Percentiles rank a stretch among this genome's conserved stretches.
Evolutionary conservation across 306 rosid species (phyloP).

Genomic region (Dryas drummondii): DNA sequence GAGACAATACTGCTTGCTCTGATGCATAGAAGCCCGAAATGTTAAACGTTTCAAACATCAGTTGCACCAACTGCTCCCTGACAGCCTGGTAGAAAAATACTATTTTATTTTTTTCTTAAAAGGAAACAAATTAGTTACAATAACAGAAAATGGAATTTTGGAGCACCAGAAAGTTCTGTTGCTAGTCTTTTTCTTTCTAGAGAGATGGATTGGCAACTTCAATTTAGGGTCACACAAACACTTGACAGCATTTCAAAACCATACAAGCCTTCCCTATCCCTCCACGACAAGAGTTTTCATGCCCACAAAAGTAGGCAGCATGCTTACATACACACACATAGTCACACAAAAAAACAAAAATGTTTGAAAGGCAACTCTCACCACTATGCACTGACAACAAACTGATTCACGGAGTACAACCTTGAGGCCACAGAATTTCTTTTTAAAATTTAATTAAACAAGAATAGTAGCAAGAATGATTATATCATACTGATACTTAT

Average conservation of each 20-base stretch:
- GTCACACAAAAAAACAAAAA: background rate
- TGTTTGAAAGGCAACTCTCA: background rate
- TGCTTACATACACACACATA: background rate
- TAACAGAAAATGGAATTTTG: background rate
- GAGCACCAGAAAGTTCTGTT: background rate
- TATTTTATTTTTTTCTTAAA: slow-evolving; percentile 14
- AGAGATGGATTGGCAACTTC: background rate
- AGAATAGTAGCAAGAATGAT: background rate
- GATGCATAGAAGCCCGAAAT: slow-evolving; percentile 99
- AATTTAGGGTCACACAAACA: background rate
- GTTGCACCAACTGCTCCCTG: slow-evolving; percentile 93
- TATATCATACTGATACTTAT: background rate
- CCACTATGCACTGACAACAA: background rate
- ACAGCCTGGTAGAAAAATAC: slow-evolving; percentile 56
- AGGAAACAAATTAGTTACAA: background rate
- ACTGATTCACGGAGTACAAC: background rate
- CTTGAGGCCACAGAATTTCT: background rate
- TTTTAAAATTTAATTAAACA: background rate
- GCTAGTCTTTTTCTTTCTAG: background rate
- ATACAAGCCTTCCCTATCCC: background rate
- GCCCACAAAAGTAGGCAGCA: background rate
- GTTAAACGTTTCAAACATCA: slow-evolving; percentile 96
- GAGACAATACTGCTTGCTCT: slow-evolving; percentile 92
- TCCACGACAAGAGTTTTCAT: background rate
- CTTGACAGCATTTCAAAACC: background rate